phyloP scores from a whole-genome alignment of 2,329 filamentous ascomycete genomes.

The Cadophora malorum region DNA sequence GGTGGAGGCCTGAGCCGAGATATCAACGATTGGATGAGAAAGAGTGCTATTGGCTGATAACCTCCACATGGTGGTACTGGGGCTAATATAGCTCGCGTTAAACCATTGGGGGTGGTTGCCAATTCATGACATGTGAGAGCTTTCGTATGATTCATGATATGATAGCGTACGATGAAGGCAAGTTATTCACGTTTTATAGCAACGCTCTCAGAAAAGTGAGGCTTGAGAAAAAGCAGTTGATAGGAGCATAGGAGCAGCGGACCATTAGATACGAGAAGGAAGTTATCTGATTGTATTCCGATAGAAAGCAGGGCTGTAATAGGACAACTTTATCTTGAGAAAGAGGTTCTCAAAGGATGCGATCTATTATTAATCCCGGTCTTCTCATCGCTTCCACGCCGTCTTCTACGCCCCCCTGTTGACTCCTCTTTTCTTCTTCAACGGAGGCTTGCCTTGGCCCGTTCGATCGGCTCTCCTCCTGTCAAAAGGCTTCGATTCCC shows the following conservation, averaged over 20 bases:
- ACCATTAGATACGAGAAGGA: not conserved
- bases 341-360: not conserved
- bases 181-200: not conserved
- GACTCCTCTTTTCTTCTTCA: conserved; percentile 11
- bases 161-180: not conserved
- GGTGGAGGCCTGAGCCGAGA: not conserved
- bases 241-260: not conserved
- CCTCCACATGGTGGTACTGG: not conserved
- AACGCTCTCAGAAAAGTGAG: not conserved
- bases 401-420: not conserved
- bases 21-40: not conserved
- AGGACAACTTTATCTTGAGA: not conserved
- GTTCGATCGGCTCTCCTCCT: not conserved
- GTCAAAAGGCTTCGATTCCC: conserved; percentile 4
- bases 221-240: not conserved
- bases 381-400: conserved; percentile 7
- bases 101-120: not conserved
- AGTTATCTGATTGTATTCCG: not conserved
- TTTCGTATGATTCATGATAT: not conserved
- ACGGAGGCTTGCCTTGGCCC: not conserved
- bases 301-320: not conserved
- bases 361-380: not conserved
- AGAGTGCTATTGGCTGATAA: not conserved
- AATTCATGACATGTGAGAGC: not conserved
- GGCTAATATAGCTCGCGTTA: not conserved